Conservation (phyloP, 2,329 filamentous ascomycete genomes). For the Cercospora sp. region DNA sequence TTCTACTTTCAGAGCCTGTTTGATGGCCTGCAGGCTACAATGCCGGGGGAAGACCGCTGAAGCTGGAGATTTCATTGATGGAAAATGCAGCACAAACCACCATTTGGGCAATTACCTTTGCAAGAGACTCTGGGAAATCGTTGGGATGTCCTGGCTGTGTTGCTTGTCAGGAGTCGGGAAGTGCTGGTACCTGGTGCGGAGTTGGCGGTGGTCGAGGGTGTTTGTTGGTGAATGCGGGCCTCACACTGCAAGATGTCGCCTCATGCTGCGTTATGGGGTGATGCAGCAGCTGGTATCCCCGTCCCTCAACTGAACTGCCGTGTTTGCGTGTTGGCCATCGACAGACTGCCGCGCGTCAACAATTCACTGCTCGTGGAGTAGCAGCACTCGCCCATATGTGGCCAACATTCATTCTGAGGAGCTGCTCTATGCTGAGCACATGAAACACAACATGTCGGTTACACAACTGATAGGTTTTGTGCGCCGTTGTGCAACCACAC, state of each 20-base stretch:
- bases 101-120: neutral
- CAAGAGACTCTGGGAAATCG: neutral
- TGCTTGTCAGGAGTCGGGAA: slow-evolving; percentile 4
- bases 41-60: neutral
- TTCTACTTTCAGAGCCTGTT: neutral
- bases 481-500: neutral
- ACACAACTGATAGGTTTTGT: neutral
- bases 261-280: neutral
- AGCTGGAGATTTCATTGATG: slow-evolving; percentile 1
- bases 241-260: neutral
- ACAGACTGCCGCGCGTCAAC: neutral
- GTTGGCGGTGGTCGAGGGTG: neutral
- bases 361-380: neutral
- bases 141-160: neutral
- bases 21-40: neutral
- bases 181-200: neutral
- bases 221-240: slow-evolving; percentile 4
- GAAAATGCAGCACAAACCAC: neutral
- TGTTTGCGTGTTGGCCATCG: neutral
- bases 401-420: neutral
- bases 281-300: neutral
- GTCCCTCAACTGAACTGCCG: slow-evolving; percentile 1
- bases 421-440: neutral
- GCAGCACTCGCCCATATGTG: neutral
- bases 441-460: neutral